Conservation (phyloP, 2,329 filamentous ascomycete genomes). For the Fusarium temperatum region DNA sequence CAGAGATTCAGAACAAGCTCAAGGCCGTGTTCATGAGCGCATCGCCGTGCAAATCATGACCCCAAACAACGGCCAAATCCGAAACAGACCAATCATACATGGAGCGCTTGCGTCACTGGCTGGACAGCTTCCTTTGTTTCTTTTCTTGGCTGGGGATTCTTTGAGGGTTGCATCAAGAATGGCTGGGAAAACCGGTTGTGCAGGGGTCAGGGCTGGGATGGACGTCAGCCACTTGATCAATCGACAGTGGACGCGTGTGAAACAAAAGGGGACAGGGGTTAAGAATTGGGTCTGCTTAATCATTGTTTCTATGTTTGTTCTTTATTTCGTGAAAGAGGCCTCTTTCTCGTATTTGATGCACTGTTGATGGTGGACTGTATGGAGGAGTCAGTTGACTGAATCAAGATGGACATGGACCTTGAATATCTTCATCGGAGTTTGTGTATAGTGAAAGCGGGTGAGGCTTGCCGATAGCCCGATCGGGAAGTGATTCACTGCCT, state of each 20-base stretch:
- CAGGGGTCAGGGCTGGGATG: slow-evolving; percentile 8
- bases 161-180: background rate
- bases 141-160: slow-evolving; percentile 10
- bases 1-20: slow-evolving; percentile 23
- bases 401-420: slow-evolving; percentile 19
- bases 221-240: slow-evolving; percentile 26
- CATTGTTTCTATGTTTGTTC: slow-evolving; percentile 24
- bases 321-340: slow-evolving; percentile 17
- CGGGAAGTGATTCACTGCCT: background rate
- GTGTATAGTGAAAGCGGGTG: background rate
- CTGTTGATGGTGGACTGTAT: slow-evolving; percentile 3
- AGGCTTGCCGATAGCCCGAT: background rate
- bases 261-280: slow-evolving; percentile 7
- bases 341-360: slow-evolving; percentile 23
- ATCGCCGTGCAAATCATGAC: slow-evolving; percentile 37
- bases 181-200: slow-evolving; percentile 33
- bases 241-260: slow-evolving; percentile 22
- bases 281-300: slow-evolving; percentile 3
- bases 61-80: slow-evolving; percentile 24
- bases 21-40: slow-evolving; percentile 23
- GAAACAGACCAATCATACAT: slow-evolving; percentile 8
- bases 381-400: background rate
- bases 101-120: slow-evolving; percentile 34
- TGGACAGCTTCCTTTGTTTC: slow-evolving; percentile 3
- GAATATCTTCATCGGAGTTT: slow-evolving; percentile 22